Base-by-base conservation (phyloP, 768 basidiomycete genomes). In the Kwoniella shandongensis region DNA sequence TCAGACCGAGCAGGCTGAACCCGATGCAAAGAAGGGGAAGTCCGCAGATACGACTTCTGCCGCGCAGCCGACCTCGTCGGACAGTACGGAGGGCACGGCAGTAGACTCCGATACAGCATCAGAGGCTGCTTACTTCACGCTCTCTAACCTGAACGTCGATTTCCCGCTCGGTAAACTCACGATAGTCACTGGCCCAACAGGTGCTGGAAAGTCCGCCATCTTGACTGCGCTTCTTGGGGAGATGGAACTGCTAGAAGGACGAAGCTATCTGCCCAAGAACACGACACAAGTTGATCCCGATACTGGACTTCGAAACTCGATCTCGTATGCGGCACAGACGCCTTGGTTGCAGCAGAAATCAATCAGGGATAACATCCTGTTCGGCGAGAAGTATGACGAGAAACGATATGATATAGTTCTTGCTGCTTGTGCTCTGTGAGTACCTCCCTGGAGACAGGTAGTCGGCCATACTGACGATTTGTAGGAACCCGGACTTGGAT, bases 201-300 rank as follows among this genome's bases (percentile, higher is more conserved):
- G 88, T 4, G 84, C 84, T 39, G 89, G 89, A 0, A 92, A 92
- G 78, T 88, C 86, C 0, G 88, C 89, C 0, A 75, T 90, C 1
- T 79, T 91, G 51, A 85, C 85, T 63, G 74, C 73, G 4, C 61
- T 76, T 2, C 61, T 73, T 5, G 72, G 71, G 35, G 74, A 76
- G 51, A 76, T 75, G 76, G 70, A 72, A 32, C 60, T 73, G 64
- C 80, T 70, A 12, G 50, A 81, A 12, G 83, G 83, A 0, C 76
- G 79, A 13, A 80, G 88, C 46, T 81, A 85, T 62, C 82, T 89
- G 79, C 80, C 83, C 5, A 91, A 91, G 74, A 79, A 85, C 57
- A 75, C 83, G 0, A 81, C 81, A 15, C 79, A 68, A 29, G 65
- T 78, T 7, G 76, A 79, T 51, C 11, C 49, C 13, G 62, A 68